Evolutionary conservation across 805 yeast genomes (phyloP).

Genomic region (Zygoascus biomembranicola): DNA sequence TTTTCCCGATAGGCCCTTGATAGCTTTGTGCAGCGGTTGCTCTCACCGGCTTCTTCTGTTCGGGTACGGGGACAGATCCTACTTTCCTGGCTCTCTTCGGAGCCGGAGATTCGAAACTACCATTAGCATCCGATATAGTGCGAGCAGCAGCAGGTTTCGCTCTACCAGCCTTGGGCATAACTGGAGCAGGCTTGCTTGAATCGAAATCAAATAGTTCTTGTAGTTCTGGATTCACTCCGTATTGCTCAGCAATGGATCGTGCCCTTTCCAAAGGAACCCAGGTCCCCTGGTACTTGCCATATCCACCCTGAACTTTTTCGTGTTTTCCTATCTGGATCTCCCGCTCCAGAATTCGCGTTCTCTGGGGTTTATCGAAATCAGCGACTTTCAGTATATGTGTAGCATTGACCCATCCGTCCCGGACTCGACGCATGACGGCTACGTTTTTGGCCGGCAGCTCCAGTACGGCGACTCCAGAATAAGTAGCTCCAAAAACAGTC

Average conservation of each 20-base stretch:
- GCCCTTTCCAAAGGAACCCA: conserved; percentile 89
- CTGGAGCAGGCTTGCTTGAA: conserved; percentile 50
- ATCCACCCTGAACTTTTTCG: conserved; percentile 95
- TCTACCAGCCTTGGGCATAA: conserved; percentile 43
- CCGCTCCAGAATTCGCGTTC: conserved; percentile 84
- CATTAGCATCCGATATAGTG: conserved; percentile 6
- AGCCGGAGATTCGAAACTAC: background rate
- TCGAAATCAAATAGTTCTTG: conserved; percentile 59
- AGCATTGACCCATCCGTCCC: conserved; percentile 95
- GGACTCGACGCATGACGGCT: conserved; percentile 80
- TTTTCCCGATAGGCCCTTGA: background rate
- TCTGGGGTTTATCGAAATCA: conserved; percentile 85
- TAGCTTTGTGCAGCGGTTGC: background rate
- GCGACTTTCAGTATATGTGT: conserved; percentile 93
- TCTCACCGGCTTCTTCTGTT: background rate
- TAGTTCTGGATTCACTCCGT: conserved; percentile 54
- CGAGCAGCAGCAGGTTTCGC: conserved; percentile 14
- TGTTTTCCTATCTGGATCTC: conserved; percentile 88
- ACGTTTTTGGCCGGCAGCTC: conserved; percentile 56
- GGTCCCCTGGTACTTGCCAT: conserved; percentile 94
- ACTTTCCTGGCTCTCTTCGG: conserved; percentile 1
- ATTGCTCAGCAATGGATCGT: conserved; percentile 52
- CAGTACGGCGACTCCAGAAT: conserved; percentile 37
- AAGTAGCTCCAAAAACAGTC: conserved; percentile 32
- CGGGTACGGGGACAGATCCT: background rate